These are phyloP conservation scores for Pleurotus citrinopileatus DNA, from an alignment of 768 basidiomycete genomes.

Conservation along the genomic window DNA sequence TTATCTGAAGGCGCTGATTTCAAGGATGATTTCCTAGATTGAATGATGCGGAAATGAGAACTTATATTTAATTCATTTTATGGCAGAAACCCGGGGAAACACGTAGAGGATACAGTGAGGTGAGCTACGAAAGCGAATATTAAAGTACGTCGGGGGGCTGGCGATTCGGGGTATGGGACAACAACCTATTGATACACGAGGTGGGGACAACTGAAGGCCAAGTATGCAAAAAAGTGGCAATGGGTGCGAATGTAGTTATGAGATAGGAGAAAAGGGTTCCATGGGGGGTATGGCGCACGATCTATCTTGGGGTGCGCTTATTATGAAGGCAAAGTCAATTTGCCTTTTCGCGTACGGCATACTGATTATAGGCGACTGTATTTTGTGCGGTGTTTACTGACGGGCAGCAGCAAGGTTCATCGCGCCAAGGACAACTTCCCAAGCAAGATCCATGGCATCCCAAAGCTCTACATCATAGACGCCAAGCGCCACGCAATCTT, in stretches of 20 bases:
- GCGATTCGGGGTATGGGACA: not conserved
- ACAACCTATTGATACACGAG: slow-evolving; percentile 9
- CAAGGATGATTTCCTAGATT: too few relatives aligned
- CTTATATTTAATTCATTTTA: not conserved
- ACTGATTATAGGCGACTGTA: slow-evolving; percentile 2
- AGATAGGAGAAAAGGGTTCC: slow-evolving; percentile 3
- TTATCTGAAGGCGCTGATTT: too few relatives aligned
- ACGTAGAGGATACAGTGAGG: slow-evolving; percentile 10
- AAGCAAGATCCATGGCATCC: slow-evolving; percentile 76
- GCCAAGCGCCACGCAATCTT: slow-evolving; percentile 73
- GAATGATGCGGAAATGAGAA: too few relatives aligned
- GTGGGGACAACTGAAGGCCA: not conserved
- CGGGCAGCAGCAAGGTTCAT: slow-evolving; percentile 42
- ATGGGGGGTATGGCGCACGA: not conserved
- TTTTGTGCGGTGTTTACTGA: slow-evolving; percentile 21
- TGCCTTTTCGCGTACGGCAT: not conserved
- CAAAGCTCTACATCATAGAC: slow-evolving; percentile 71
- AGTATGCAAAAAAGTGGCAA: not conserved
- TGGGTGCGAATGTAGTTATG: slow-evolving; percentile 9
- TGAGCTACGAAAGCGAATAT: not conserved
- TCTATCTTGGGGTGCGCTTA: slow-evolving; percentile 5
- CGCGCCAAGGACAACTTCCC: slow-evolving; percentile 68
- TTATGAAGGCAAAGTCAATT: slow-evolving; percentile 7
- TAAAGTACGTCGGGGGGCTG: slow-evolving; percentile 1
- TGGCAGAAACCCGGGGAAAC: not conserved